Evolutionary conservation across 2,329 filamentous ascomycete species (phyloP).

Genomic region (Fusarium albosuccineum): DNA sequence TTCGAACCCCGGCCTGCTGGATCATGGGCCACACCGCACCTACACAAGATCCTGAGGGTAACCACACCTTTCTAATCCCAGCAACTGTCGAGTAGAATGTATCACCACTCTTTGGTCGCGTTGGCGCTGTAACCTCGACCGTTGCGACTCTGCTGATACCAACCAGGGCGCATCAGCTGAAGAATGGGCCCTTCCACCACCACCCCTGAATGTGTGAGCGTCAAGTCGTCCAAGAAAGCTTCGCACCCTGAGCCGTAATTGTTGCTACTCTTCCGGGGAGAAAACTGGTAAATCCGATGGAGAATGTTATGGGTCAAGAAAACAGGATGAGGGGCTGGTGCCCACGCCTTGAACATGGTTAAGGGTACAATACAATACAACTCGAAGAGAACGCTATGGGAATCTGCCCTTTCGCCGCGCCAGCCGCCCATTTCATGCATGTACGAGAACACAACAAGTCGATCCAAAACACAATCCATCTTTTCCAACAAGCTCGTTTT

Average conservation of each 20-base stretch:
- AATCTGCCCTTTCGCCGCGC: slow-evolving; percentile 44
- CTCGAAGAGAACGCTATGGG: slow-evolving; percentile 43
- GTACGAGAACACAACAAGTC: slow-evolving; percentile 25
- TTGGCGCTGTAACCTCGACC: background rate
- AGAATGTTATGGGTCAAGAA: background rate
- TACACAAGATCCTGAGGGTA: slow-evolving; percentile 19
- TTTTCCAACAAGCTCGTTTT: slow-evolving; percentile 19
- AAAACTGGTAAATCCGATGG: background rate
- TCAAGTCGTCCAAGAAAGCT: background rate
- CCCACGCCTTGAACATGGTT: slow-evolving; percentile 24
- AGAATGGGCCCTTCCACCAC: slow-evolving; percentile 2
- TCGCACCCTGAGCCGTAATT: background rate
- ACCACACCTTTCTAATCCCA: slow-evolving; percentile 14
- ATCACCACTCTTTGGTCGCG: slow-evolving; percentile 4
- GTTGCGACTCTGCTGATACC: background rate
- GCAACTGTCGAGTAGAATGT: slow-evolving; percentile 8
- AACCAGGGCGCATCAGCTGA: background rate
- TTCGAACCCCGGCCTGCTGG: slow-evolving; percentile 6
- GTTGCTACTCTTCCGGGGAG: background rate
- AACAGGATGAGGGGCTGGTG: slow-evolving; percentile 14
- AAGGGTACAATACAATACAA: slow-evolving; percentile 33
- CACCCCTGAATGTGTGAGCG: background rate
- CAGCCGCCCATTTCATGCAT: slow-evolving; percentile 39
- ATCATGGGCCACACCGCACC: slow-evolving; percentile 7
- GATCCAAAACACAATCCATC: slow-evolving; percentile 28